Base-by-base conservation (phyloP, 2,329 filamentous ascomycete species). In the Chaetothyriales sp. region DNA sequence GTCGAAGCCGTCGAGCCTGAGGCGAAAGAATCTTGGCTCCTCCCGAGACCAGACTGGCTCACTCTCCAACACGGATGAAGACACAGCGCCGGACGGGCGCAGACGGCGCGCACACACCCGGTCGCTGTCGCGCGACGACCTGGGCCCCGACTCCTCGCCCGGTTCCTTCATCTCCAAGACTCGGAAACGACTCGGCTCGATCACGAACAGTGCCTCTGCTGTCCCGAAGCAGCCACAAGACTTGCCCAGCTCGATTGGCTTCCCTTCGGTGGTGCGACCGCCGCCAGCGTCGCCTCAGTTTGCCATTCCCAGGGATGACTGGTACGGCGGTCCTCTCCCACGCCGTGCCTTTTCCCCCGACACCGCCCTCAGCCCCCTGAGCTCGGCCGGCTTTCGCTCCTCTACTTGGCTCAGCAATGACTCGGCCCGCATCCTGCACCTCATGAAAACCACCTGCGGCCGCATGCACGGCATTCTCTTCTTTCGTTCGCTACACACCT, bases 381-480 rank as follows among this genome's bases (percentile, higher is more conserved):
- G 53, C 51, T 48, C 57, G 46, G 20, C 44, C 49, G 52, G 59
- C 28, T 39, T 58, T 18, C 52, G 53, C n/a, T 61, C 68, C 7
- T 66, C 68, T 0, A 64, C 65, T 10, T 55, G 70, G 20, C 64
- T 68, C 2, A 69, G 67, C 55, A 64, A 67, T 26, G 71, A 74
- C 59, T 66, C 70, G 7, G 65, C 67, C 25, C 73, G 71, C 55
- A 72, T 74, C 32, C 58, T 74, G 46, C 68, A 73, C 54, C 61
- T 74, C 47, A 74, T 74, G 71, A 73, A 73, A 55, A 73, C 70
- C 19, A 73, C 71, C 2, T 73, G 70, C 60, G 71, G 71, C 47
- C 64, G 71, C 51, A 74, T 74, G 71, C 71, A 73, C 59, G 71
- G 71, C 22, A 73, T 74, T 47, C 65, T 74, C n/a, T 74, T 69